Percentiles rank a stretch among this genome's conserved stretches.
phyloP scores from a whole-genome alignment of 2,329 filamentous ascomycete genomes.

The Botrytis medusae region DNA sequence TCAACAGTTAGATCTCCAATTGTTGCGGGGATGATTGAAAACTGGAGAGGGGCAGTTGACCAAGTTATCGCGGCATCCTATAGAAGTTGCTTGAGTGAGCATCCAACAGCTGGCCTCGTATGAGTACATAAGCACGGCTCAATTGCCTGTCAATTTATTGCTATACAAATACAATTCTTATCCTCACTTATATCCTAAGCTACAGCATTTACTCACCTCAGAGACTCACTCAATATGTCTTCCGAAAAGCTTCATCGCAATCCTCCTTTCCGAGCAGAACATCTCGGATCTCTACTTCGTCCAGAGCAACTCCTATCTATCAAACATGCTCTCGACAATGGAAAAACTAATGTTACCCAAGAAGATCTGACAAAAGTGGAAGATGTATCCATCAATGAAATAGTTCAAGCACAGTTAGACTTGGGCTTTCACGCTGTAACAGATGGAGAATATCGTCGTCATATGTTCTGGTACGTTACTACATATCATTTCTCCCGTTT shows the following conservation, averaged over 20 bases:
- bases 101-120: background rate
- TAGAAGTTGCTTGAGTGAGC: background rate
- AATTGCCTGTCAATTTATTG: background rate
- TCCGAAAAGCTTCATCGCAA: conserved; percentile 26
- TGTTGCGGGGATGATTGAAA: background rate
- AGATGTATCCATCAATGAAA: conserved; percentile 56
- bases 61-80: background rate
- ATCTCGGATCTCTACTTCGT: conserved; percentile 61
- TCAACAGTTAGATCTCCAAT: background rate
- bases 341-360: conserved; percentile 38
- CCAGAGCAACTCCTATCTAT: conserved; percentile 55
- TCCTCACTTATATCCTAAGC: background rate
- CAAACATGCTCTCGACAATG: conserved; percentile 52
- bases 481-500: background rate
- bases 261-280: conserved; percentile 52
- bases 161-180: background rate
- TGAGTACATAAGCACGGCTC: background rate
- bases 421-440: conserved; percentile 57
- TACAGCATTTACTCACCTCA: too few relatives aligned
- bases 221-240: conserved; percentile 22
- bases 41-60: background rate
- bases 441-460: conserved; percentile 55
- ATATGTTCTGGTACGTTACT: conserved; percentile 36
- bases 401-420: conserved; percentile 58
- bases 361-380: conserved; percentile 51